Conservation (phyloP, 371 early-diverging fungal genomes). For the Mucor indicus region DNA sequence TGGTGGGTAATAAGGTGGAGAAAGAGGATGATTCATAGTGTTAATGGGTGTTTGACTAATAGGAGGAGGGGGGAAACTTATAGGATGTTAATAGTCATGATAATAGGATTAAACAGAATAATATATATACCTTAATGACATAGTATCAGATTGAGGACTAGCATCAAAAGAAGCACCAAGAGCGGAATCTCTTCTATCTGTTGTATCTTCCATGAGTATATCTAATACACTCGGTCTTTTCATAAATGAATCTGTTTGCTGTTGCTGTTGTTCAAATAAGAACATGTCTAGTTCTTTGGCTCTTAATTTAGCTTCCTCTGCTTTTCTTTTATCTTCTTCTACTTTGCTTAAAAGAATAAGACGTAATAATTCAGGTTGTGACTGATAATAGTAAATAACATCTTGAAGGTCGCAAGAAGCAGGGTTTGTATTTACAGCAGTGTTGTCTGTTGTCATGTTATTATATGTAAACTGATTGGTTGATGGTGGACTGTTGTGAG, state of each 20-base stretch:
- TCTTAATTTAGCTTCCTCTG: conserved; percentile 46
- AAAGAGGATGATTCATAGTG: conserved; percentile 15
- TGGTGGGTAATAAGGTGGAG: conserved; percentile 8
- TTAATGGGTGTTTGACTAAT: background rate
- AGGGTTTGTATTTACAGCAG: conserved; percentile 17
- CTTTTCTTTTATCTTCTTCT: conserved; percentile 61
- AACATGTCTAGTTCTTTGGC: conserved; percentile 44
- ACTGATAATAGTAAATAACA: conserved; percentile 49
- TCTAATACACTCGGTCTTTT: conserved; percentile 19
- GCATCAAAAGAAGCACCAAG: conserved; percentile 27
- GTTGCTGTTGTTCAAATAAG: conserved; percentile 34
- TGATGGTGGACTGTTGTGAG: too few relatives aligned
- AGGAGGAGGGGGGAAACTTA: conserved; percentile 7
- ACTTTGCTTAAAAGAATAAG: conserved; percentile 61
- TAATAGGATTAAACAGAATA: too few relatives aligned
- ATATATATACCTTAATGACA: too few relatives aligned
- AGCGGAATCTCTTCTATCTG: conserved; percentile 21
- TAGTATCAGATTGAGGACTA: conserved; percentile 21
- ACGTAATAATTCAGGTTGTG: conserved; percentile 58
- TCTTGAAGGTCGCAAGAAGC: conserved; percentile 49
- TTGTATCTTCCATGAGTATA: conserved; percentile 13
- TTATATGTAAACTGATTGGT: too few relatives aligned
- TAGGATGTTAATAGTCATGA: conserved; percentile 2
- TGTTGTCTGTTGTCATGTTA: conserved; percentile 1
- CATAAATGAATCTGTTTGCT: conserved; percentile 9